These are phyloP conservation scores for Leccinum pellstonianum DNA, from an alignment of 768 basidiomycete species.

Conservation along the genomic window DNA sequence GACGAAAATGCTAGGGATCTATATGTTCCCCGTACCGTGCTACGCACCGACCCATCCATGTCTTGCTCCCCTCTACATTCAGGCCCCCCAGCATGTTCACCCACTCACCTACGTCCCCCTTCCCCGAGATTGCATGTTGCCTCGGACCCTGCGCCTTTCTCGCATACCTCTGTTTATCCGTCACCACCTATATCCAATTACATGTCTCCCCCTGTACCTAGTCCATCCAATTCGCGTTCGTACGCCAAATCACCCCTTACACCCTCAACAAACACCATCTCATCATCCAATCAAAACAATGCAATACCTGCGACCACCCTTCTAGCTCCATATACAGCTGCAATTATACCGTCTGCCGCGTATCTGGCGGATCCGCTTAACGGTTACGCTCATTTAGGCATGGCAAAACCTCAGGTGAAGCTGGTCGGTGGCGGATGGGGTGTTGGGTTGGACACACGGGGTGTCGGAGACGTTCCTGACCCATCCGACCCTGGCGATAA, in stretches of 20 bases:
- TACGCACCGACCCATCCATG: slow-evolving; percentile 15
- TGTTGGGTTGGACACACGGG: slow-evolving; percentile 77
- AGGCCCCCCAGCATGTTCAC: slow-evolving; percentile 15
- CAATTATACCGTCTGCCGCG: slow-evolving; percentile 60
- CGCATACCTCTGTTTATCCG: slow-evolving; percentile 22
- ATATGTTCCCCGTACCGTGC: slow-evolving; percentile 24
- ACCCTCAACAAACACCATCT: slow-evolving; percentile 38
- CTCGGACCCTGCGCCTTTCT: slow-evolving; percentile 21
- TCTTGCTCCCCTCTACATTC: slow-evolving; percentile 12
- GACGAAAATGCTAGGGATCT: slow-evolving; percentile 5
- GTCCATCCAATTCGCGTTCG: slow-evolving; percentile 19
- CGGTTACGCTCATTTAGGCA: slow-evolving; percentile 79
- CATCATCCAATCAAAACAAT: slow-evolving; percentile 48
- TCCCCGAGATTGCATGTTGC: slow-evolving; percentile 29
- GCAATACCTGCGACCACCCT: slow-evolving; percentile 54
- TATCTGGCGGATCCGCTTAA: slow-evolving; percentile 84
- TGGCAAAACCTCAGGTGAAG: slow-evolving; percentile 83
- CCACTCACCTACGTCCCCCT: slow-evolving; percentile 30
- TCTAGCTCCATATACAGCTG: slow-evolving; percentile 62
- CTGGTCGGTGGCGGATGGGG: slow-evolving; percentile 75
- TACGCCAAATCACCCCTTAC: slow-evolving; percentile 31
- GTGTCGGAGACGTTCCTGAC: slow-evolving; percentile 50
- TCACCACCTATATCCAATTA: slow-evolving; percentile 29
- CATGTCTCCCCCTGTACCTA: slow-evolving; percentile 21
- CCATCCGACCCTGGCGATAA: slow-evolving; percentile 22